Base-by-base conservation (phyloP, 1,139 yeast genomes). In the Torulaspora globosa region DNA sequence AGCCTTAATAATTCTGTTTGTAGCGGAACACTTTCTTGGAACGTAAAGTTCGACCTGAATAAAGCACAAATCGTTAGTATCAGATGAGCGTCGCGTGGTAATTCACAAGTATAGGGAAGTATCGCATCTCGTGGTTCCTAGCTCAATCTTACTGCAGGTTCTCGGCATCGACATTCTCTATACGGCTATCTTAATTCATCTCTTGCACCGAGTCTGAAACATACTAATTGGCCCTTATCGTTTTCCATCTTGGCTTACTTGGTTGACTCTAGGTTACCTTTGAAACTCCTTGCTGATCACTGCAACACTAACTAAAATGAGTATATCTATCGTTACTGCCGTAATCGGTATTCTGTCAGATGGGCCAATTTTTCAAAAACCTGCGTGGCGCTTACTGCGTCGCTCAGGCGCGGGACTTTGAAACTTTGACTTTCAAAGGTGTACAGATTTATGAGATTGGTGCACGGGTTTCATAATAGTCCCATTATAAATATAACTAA, bases 1-100 rank as follows among this genome's bases (percentile, higher is more conserved):
- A 71, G 98, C 94, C 83, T 88, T 89, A 84, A 92, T 90, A 80
- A 94, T 89, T 82, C 97, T 90, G 97, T 89, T 90, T 79, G 98
- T 89, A 72, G 98, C 99, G 78, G 97, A 92, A 83, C 99, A 92
- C 83, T 92, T 92, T 86, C 98, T 88, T 82, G 99, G 99, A 78
- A 92, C 96, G 95, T 92, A 92, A 78, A 92, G 90, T 84, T 94
- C 99, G 78, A 92, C 96, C 96, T 88, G 67, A 21, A 29, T 32
- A 36, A 27, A 43, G 36, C 36, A 32, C 23, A 33, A 26, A 23
- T 16, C 31, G 51, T 47, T 47, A 51, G 49, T 47, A 43, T 41
- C 21, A 15, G 4, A 12, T 5, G 12, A 31, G 5, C 34, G 9
- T 21, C 23, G 19, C 19, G 5, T 18, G 23, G 23, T 8, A 3